Conservation (phyloP, 805 yeast genomes). For the Candida schatavii region DNA sequence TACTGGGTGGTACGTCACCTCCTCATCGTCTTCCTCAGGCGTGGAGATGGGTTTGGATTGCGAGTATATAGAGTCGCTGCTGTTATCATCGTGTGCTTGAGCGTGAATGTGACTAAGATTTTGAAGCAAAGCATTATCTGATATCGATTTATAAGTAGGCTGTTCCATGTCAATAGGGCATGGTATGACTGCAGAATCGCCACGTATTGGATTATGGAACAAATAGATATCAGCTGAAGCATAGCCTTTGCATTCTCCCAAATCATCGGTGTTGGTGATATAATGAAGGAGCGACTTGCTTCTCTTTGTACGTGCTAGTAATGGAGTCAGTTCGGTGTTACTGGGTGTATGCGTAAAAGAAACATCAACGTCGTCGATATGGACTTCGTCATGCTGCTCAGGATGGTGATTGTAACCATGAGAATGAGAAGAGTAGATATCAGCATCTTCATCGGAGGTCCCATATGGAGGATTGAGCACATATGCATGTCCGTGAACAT, state of each 20-base stretch:
- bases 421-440: background rate
- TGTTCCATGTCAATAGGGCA: conserved; percentile 3
- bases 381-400: background rate
- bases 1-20: background rate
- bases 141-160: conserved; percentile 1
- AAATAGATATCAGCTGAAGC: conserved; percentile 39
- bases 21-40: background rate
- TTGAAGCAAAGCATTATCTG: background rate
- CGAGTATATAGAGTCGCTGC: background rate
- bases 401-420: conserved; percentile 8
- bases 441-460: conserved; percentile 14
- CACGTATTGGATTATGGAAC: conserved; percentile 5
- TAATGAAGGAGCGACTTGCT: conserved; percentile 27
- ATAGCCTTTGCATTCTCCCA: conserved; percentile 51
- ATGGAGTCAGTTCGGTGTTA: conserved; percentile 14
- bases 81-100: background rate
- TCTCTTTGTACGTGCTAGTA: conserved; percentile 9
- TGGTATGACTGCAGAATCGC: conserved; percentile 6
- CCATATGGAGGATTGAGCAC: too few relatives aligned
- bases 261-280: conserved; percentile 17
- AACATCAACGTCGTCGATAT: background rate
- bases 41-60: background rate
- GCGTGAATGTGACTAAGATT: background rate
- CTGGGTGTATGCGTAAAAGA: background rate
- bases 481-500: conserved; percentile 10